These are phyloP conservation scores for Chrysopogon serrulatus DNA, from an alignment of 176 grass and related monocot genomes.

Conservation along the genomic window DNA sequence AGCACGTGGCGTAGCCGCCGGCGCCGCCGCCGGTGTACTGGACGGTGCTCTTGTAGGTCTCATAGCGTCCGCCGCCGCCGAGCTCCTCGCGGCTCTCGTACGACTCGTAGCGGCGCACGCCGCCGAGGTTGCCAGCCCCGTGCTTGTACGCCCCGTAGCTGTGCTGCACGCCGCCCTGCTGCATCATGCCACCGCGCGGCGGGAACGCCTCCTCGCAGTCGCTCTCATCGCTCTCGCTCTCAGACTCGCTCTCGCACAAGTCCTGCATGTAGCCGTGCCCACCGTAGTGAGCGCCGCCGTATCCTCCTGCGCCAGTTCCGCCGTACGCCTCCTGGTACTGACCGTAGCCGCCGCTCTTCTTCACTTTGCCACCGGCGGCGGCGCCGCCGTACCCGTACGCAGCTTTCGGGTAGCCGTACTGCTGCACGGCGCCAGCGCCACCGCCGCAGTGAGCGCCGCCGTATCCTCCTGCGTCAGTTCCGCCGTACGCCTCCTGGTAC, in stretches of 20 bases:
- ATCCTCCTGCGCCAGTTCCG: background rate
- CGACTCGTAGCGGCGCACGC: constrained; percentile 2
- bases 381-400: background rate
- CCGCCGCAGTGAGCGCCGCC: background rate
- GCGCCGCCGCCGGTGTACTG: background rate
- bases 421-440: background rate
- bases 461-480: background rate
- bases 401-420: background rate
- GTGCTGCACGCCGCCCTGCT: background rate
- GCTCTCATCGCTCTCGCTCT: constrained; percentile 4
- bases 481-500: background rate
- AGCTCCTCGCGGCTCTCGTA: background rate
- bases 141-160: background rate
- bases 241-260: background rate
- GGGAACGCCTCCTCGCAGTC: constrained; percentile 31
- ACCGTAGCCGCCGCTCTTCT: background rate
- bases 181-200: background rate
- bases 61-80: background rate
- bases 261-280: background rate
- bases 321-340: background rate
- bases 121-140: background rate
- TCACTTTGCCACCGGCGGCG: background rate
- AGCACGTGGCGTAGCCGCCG: background rate
- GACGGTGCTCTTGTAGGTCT: background rate
- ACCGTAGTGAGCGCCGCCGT: background rate